A percentile compares a stretch with the other conserved stretches of the same genome.
Conservation (phyloP, 106 monocot species). For the Allium sativum region DNA sequence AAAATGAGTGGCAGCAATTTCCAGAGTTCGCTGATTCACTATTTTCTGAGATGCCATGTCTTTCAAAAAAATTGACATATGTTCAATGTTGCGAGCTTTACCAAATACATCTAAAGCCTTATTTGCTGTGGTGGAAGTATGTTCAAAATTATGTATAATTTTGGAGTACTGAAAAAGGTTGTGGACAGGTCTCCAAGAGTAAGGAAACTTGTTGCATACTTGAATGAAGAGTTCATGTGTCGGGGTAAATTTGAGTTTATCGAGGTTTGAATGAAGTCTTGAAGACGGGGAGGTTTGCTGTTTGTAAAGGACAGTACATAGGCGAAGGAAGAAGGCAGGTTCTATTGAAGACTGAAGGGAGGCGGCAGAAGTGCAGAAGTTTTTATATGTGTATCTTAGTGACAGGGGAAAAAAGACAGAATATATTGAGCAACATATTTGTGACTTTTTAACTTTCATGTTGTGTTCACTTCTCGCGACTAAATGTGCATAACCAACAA, state of each 20-base stretch:
- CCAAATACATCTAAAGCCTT: constrained; percentile 45
- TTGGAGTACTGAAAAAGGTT: constrained; percentile 48
- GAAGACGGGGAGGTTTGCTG: constrained; percentile 39
- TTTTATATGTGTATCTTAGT: no score
- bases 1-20: constrained; percentile 26
- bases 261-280: constrained; percentile 37
- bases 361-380: constrained; percentile 3
- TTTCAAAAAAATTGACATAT: constrained; percentile 35
- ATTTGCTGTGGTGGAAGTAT: constrained; percentile 43
- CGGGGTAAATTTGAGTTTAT: constrained; percentile 23
- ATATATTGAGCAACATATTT: no score
- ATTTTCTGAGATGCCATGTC: constrained; percentile 6
- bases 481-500: no score
- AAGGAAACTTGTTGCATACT: constrained; percentile 57
- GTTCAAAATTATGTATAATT: constrained; percentile 28
- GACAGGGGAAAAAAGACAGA: no score
- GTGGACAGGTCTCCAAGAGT: constrained; percentile 67
- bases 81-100: constrained; percentile 40
- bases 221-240: constrained; percentile 70
- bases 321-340: constrained; percentile 53
- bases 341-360: constrained; percentile 14
- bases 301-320: constrained; percentile 74
- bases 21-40: constrained; percentile 1
- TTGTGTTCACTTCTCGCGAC: no score
- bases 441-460: no score